Percentiles rank a stretch among this genome's conserved stretches.
Conservation (phyloP, 441 rosid species). For the Rhodomyrtus psidioides region DNA sequence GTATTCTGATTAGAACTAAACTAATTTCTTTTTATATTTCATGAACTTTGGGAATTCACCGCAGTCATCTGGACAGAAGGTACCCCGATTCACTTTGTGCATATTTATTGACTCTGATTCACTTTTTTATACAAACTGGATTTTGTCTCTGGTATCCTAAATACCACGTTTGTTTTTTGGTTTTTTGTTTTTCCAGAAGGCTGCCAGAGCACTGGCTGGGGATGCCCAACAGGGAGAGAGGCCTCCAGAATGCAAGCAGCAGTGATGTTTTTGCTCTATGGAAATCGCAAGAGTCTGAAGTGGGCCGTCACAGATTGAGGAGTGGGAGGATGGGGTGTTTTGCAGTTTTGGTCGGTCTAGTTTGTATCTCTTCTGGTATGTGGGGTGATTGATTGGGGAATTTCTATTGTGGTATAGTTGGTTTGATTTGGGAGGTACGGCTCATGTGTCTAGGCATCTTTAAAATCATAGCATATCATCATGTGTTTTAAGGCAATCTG, state of each 20-base stretch:
- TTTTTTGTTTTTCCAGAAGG: conserved; percentile 24
- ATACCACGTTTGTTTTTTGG: not conserved
- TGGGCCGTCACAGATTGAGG: not conserved
- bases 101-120: not conserved
- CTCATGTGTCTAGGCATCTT: not conserved
- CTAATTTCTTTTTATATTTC: not conserved
- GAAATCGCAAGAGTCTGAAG: not conserved
- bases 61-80: conserved; percentile 61
- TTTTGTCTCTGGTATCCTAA: not conserved
- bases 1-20: not conserved
- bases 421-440: not conserved
- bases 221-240: conserved; percentile 73
- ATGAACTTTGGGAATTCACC: not conserved
- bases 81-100: not conserved
- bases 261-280: conserved; percentile 21
- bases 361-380: conserved; percentile 12
- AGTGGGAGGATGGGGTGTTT: not conserved
- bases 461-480: not conserved
- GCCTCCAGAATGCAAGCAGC: conserved; percentile 98
- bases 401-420: conserved; percentile 12
- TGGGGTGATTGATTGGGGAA: conserved; percentile 11
- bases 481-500: not conserved
- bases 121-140: not conserved
- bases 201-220: conserved; percentile 38
- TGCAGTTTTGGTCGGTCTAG: conserved; percentile 32